phyloP scores from a whole-genome alignment of 73 alveolate species.

The Durusdinium trenchii region DNA sequence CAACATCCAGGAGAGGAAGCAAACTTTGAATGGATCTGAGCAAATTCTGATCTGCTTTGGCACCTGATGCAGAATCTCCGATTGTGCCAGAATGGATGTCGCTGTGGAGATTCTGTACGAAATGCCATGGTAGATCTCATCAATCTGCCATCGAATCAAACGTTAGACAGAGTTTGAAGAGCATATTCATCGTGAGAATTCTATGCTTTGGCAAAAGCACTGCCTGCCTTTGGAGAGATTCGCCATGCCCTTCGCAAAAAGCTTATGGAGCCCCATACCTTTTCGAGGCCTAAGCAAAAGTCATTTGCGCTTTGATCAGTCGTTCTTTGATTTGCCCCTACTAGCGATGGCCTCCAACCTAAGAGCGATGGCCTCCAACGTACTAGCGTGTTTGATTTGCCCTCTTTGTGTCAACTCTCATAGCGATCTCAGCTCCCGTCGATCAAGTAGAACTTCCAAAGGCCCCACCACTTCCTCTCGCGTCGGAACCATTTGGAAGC shows the following conservation, averaged over 20 bases:
- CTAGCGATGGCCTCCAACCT: too few relatives aligned
- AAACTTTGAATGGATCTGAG: not conserved
- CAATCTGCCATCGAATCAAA: conserved; percentile 45
- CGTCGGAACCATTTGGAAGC: too few relatives aligned
- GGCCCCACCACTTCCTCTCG: conserved; percentile 47
- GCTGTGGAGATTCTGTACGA: conserved; percentile 85
- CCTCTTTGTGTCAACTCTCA: not conserved
- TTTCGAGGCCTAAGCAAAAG: conserved; percentile 34
- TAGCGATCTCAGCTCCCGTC: not conserved
- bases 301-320: not conserved
- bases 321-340: too few relatives aligned
- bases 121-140: conserved; percentile 58
- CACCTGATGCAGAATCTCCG: conserved; percentile 63
- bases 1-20: not conserved
- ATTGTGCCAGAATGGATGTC: conserved; percentile 56
- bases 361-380: too few relatives aligned
- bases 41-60: not conserved
- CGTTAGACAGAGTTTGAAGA: too few relatives aligned
- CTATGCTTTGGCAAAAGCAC: too few relatives aligned
- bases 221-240: conserved; percentile 52
- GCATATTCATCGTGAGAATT: too few relatives aligned
- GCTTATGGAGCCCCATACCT: conserved; percentile 66
- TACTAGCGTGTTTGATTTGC: too few relatives aligned
- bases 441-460: conserved; percentile 40
- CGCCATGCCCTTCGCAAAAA: conserved; percentile 75